Evolutionary conservation across 2,329 filamentous ascomycete species (phyloP).

Genomic region (Pseudogymnoascus pannorum): DNA sequence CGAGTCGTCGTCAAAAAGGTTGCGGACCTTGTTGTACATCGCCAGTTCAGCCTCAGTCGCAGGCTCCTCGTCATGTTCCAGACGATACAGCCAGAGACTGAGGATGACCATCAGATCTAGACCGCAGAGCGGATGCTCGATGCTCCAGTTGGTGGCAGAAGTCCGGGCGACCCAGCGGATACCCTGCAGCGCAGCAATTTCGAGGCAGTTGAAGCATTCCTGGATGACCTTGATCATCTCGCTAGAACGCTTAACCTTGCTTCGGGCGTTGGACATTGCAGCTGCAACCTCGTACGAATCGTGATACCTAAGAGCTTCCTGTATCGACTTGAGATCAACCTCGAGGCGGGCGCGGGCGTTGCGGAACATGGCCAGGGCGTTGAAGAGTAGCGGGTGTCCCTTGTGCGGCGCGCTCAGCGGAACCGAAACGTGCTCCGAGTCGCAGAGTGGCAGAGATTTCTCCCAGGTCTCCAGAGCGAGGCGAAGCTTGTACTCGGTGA

Average conservation of each 20-base stretch:
- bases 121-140: slow-evolving; percentile 93
- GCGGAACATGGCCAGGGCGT: slow-evolving; percentile 93
- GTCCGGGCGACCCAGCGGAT: slow-evolving; percentile 98
- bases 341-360: slow-evolving; percentile 88
- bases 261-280: slow-evolving; percentile 89
- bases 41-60: slow-evolving; percentile 73
- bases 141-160: slow-evolving; percentile 97
- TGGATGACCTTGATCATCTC: slow-evolving; percentile 99
- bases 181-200: slow-evolving; percentile 87
- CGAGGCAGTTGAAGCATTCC: slow-evolving; percentile 95
- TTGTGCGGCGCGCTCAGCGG: slow-evolving; percentile 91
- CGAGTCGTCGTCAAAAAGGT: slow-evolving; percentile 84
- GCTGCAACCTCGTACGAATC: slow-evolving; percentile 95
- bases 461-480: slow-evolving; percentile 98
- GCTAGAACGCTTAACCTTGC: slow-evolving; percentile 87
- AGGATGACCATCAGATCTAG: slow-evolving; percentile 97
- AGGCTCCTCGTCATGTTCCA: slow-evolving; percentile 96
- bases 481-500: slow-evolving; percentile 95
- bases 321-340: slow-evolving; percentile 90
- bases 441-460: slow-evolving; percentile 86
- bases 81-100: slow-evolving; percentile 94
- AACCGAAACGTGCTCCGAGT: slow-evolving; percentile 81
- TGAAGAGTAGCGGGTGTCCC: slow-evolving; percentile 93
- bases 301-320: slow-evolving; percentile 94
- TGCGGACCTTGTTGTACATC: slow-evolving; percentile 90